Conservation (phyloP, 163 green algal genomes). For the Trebouxiophyceae sp. region DNA sequence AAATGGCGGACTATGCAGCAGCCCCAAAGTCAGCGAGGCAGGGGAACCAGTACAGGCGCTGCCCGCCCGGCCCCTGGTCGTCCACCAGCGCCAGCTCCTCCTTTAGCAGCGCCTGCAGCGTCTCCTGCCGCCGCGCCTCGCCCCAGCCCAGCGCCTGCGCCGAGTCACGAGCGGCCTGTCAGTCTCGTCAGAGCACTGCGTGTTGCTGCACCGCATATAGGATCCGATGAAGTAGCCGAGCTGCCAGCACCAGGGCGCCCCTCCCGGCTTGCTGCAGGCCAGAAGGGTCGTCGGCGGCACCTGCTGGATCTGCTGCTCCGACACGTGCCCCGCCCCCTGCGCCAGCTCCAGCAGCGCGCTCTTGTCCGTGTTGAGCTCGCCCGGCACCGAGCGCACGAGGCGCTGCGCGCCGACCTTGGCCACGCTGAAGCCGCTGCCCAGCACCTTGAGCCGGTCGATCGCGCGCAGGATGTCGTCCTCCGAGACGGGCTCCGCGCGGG, state of each 20-base stretch:
- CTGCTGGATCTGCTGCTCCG: constrained; percentile 7
- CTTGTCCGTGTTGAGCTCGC: constrained; percentile 78
- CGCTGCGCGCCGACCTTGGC: constrained; percentile 22
- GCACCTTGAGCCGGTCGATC: constrained; percentile 67
- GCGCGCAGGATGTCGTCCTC: constrained; percentile 80
- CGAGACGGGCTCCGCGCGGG: constrained; percentile 51
- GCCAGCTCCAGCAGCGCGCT: constrained; percentile 64
- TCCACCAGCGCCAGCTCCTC: constrained; percentile 72
- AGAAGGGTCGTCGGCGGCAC: background rate
- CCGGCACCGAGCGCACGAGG: constrained; percentile 72
- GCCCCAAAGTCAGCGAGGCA: constrained; percentile 25
- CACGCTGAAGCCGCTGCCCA: constrained; percentile 72
- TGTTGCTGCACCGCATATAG: background rate
- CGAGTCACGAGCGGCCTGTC: background rate
- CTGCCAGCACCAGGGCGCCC: background rate
- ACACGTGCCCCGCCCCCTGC: constrained; percentile 25
- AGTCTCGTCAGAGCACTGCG: background rate
- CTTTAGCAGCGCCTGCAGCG: constrained; percentile 15
- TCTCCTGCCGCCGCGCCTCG: constrained; percentile 6
- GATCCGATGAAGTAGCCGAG: background rate
- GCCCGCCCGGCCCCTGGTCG: constrained; percentile 39
- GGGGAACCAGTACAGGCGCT: constrained; percentile 76
- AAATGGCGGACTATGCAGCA: too few relatives aligned
- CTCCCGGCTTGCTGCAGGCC: background rate
- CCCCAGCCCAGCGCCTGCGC: constrained; percentile 8